Evolutionary conservation across 2,329 filamentous ascomycete genomes (phyloP), one percentile per base, ranked within the genome.

Genomic region (Aureobasidium uvarum): DNA sequence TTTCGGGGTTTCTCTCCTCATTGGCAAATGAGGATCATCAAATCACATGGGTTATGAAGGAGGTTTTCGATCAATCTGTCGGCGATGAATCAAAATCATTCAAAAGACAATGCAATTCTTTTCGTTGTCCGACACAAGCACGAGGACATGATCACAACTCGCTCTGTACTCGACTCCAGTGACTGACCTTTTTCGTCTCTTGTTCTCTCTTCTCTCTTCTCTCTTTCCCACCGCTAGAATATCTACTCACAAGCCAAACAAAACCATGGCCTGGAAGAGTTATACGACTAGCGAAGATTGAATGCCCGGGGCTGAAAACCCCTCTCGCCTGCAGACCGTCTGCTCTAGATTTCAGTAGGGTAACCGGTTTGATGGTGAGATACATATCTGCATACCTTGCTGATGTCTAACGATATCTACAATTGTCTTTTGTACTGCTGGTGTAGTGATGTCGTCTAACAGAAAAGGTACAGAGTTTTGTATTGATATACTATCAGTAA

Each of bases 201-300:
- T 25, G 11, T 43, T 13, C n/a, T 64, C 6, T 45, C 8, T 7
- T 23, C 25, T 45, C 8, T 36, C 28, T 20, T 50, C 16, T 38
- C 1, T 23, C 41, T 16, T 25, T 18, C 14, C 28, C 66, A 76
- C 80, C 90, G 91, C 91, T 87, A 89, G 84, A 81, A 86, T 92
- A 96, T 96, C 91, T 89, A 90, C 91, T 88, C 87, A 86, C 88
- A 84, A 85, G 88, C 86, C 89, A 33, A 58, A 46, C 18, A 60
- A 48, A 59, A 20, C 72, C 69, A 89, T 91, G 90, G 88, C 86
- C 89, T 84, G 72, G 72, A 86, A 86, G 86, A 91, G 92, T 89
- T 96, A 96, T 87, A 96, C 90, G 87, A 86, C 85, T 93, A 86
- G 92, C 92, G 90, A 84, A 96, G 83, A 96, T 79, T 73, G 84